Percentiles rank a stretch among this genome's conserved stretches.
Conservation (phyloP, 306 rosid genomes). For the Abrus pulchellus region DNA sequence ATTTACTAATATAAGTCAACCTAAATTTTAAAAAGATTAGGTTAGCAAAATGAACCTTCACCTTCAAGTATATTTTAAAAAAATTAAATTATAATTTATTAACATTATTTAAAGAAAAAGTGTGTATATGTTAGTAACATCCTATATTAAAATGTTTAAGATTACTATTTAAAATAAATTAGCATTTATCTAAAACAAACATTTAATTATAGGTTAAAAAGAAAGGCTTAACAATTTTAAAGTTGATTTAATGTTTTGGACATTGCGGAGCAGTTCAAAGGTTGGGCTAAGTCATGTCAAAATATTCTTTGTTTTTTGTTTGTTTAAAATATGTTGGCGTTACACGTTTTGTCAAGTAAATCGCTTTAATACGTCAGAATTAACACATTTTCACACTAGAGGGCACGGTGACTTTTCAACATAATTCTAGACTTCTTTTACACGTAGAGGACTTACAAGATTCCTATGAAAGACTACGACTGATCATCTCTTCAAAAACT, state of each 20-base stretch:
- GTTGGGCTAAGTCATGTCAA: background rate
- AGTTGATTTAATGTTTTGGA: background rate
- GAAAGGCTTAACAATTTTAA: background rate
- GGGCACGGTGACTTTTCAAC: conserved; percentile 5
- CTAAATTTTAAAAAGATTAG: background rate
- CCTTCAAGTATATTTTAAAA: background rate
- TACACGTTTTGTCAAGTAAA: background rate
- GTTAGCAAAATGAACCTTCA: background rate
- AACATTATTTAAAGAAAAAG: background rate
- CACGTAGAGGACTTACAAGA: background rate
- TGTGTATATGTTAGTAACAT: background rate
- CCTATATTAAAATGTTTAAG: background rate
- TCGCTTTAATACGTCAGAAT: background rate
- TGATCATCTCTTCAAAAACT: background rate
- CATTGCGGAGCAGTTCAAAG: background rate
- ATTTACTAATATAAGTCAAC: background rate
- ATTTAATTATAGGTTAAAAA: background rate
- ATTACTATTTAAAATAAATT: background rate
- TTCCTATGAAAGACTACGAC: background rate
- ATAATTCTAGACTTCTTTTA: background rate
- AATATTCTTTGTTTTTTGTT: background rate
- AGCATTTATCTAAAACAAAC: background rate
- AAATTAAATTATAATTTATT: background rate
- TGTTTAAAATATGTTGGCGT: background rate
- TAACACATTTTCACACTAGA: background rate